A percentile compares a stretch with the other conserved stretches of the same genome.
These are phyloP conservation scores for Aeschynomene evenia DNA, from an alignment of 306 rosid genomes.

Conservation along the genomic window DNA sequence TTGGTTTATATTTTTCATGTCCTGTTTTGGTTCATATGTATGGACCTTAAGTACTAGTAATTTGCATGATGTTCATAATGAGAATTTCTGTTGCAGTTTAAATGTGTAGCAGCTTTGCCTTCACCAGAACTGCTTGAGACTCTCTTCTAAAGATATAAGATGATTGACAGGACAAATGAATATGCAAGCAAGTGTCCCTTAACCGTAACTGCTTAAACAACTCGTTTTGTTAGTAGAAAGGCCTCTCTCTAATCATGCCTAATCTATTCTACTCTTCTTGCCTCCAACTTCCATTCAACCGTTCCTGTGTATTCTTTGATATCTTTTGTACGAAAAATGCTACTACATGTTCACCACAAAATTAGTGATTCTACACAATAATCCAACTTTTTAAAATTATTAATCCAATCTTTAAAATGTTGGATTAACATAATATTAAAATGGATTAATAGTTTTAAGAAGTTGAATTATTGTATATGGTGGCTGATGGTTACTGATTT, in stretches of 20 bases:
- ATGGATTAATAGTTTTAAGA: too few species aligned
- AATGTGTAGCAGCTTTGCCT: constrained; percentile 67
- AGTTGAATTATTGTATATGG: too few species aligned
- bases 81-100: constrained; percentile 54
- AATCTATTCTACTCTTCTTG: constrained; percentile 38
- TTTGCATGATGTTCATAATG: constrained; percentile 19
- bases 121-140: constrained; percentile 65
- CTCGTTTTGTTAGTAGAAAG: constrained; percentile 32
- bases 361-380: too few species aligned
- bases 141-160: constrained; percentile 46
- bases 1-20: too few species aligned
- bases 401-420: too few species aligned
- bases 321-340: too few species aligned
- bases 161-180: constrained; percentile 18
- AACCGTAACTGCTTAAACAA: constrained; percentile 30
- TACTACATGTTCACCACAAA: too few species aligned
- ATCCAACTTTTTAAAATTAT: too few species aligned
- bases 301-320: constrained; percentile 31
- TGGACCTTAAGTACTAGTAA: neutral
- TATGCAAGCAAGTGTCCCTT: constrained; percentile 38
- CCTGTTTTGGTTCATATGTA: too few species aligned
- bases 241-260: constrained; percentile 25
- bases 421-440: too few species aligned
- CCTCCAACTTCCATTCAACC: constrained; percentile 31
- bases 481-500: too few species aligned